Evolutionary conservation across 2,329 filamentous ascomycete species (phyloP), one percentile per base, ranked within the genome.

Genomic region (Cyclaneusma minus): DNA sequence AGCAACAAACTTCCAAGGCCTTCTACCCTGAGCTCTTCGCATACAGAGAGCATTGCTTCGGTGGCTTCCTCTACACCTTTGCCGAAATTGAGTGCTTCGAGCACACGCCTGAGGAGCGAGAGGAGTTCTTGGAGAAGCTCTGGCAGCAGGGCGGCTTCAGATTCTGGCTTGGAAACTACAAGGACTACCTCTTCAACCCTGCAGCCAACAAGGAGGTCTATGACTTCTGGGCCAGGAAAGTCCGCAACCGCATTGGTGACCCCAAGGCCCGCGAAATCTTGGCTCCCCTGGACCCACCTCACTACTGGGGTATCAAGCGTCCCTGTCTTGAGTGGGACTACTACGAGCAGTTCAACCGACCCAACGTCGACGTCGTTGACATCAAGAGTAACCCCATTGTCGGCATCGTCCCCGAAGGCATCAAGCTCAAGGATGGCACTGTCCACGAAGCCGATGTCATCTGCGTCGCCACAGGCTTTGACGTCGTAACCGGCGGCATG

Each of bases 41-140:
- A 15, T 45, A 52, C 17, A 61, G 68, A 3, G 54, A 62, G 37
- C 60, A 44, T 12, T 64, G 47, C 17, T 74, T 70, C 37, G 62
- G 56, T 2, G 70, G 72, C 1, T 72, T 78, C 42, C 45, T 56
- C 4, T 76, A 68, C 34, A 62, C 66, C 35, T 65, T 57, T 37
- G 36, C 51, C 4, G 52, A 69, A 38, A 61, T 59, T 31, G 59
- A 62, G 21, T 69, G 67, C 0, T 65, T 65, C 24, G 64, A 69
- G 27, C 64, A 64, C 28, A 52, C 50, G 1, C 49, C 55, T 0
- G 61, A 62, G 22, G 52, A 65, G 26, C 57, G 63, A 1, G 52
- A 61, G 36, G 52, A 51, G 1, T 48, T 60, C 11, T 64, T 60
- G 32, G 56, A 69, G 32, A 34, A 49, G 3, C 41, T 62, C 6